Base-by-base conservation (phyloP, 345 rosid species). In the Excoecaria cochinchinensis region DNA sequence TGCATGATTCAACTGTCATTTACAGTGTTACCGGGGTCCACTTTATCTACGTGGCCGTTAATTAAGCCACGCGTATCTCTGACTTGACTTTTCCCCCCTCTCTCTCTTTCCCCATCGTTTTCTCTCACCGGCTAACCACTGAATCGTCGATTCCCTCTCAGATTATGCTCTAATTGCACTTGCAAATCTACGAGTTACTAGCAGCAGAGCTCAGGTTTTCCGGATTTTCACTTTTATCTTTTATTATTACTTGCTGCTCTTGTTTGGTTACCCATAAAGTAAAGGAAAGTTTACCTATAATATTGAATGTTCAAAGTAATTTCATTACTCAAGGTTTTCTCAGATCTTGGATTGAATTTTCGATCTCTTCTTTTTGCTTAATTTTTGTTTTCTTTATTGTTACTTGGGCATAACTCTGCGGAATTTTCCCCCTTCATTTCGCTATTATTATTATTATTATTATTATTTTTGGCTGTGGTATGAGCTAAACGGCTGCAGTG, bases 161-260 rank as follows among this genome's bases (percentile, higher is more conserved):
- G 53, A 50, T 21, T 56, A n/a, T 11, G 7, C 25, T 56, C 25
- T 31, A 62, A 64, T 64, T 44, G 46, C 47, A 64, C 16, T 46
- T 39, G 21, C 36, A 14, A 62, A 36, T 63, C 67, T 31, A 7
- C 25, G n/a, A 14, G 38, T 59, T 22, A 9, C 63, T 25, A 50
- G 36, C 53, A 56, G 38, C 67, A 36, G 46, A 36, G 2, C 74
- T 50, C 66, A 70, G 83, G 84, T 83, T 76, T 56, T 79, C 78
- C 59, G 6, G 5, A 2, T 67, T 78, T 14, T 31, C n/a, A 7
- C 50, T 50, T 39, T 8, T 19, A 25, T 42, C 13, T 22, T 44
- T 40, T 40, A n/a, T 74, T 67, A 13, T 1, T 8, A 16, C 7
- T 36, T 64, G 65, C 59, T 47, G 36, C 17, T 55, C 50, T 74